Conservation (phyloP, 768 basidiomycete species). For the Trametes coccinea region DNA sequence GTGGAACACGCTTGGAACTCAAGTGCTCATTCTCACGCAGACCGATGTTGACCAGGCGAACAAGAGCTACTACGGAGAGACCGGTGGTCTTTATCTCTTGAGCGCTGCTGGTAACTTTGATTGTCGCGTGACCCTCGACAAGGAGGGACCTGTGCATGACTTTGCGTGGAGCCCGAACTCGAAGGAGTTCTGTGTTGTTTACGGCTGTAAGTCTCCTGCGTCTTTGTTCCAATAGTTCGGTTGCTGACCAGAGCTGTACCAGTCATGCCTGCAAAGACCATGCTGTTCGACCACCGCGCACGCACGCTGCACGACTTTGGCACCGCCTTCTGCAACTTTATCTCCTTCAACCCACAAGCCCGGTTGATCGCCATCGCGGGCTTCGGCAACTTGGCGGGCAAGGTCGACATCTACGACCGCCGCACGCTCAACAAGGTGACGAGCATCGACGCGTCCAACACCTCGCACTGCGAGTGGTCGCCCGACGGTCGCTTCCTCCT, state of each 20-base stretch:
- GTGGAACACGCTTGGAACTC: constrained; percentile 95
- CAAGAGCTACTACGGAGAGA: constrained; percentile 98
- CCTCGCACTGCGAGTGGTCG: constrained; percentile 94
- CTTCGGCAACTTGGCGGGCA: constrained; percentile 95
- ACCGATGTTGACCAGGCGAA: constrained; percentile 97
- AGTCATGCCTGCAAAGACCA: constrained; percentile 96
- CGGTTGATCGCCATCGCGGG: constrained; percentile 88
- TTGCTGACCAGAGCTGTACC: constrained; percentile 7
- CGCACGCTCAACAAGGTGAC: constrained; percentile 79
- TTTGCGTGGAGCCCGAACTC: constrained; percentile 96
- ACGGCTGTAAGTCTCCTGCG: constrained; percentile 74
- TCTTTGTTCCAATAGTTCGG: neutral
- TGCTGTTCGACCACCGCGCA: constrained; percentile 90
- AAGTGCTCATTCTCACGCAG: constrained; percentile 87
- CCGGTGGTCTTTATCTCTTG: constrained; percentile 83
- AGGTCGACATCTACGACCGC: constrained; percentile 90
- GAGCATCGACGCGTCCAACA: constrained; percentile 86
- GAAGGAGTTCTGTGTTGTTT: constrained; percentile 95
- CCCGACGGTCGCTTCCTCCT: constrained; percentile 90
- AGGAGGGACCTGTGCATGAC: constrained; percentile 97
- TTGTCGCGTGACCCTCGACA: constrained; percentile 84
- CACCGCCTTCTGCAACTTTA: constrained; percentile 84
- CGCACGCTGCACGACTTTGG: constrained; percentile 90
- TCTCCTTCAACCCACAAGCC: constrained; percentile 93
- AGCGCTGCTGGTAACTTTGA: constrained; percentile 93